Base-by-base conservation (phyloP, 1,139 yeast genomes). In the Geotrichum citri-aurantii region DNA sequence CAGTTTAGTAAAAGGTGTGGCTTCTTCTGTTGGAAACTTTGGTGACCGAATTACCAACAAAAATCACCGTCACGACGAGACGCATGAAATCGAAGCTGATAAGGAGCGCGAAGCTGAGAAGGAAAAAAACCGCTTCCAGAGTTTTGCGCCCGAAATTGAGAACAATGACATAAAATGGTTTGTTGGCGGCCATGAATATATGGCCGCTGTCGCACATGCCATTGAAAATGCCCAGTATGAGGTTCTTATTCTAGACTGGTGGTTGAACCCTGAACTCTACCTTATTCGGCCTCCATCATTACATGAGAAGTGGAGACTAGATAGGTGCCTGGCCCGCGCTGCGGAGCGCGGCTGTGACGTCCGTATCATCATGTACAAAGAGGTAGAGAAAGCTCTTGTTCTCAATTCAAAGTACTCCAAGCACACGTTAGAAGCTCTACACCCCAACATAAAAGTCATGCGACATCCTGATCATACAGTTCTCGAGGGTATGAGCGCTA, bases 101-200 rank as follows among this genome's bases (percentile, higher is more conserved):
- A 50, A 48, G 21, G 54, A 57, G 40, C 60, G 64, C n/a, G 64
- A 62, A 49, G 52, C 46, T 12, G 64, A 62, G 31, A 62, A 62
- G 37, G 55, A 51, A 24, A 31, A 48, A 17, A 50, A 62, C 37
- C 26, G 64, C 12, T 62, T 61, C 52, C 42, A 56, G 53, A 61
- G 64, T 8, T 83, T 82, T 73, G 84, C 86, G 0, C 86, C 86
- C 1, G 74, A 81, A 1, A 70, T 86, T 59, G 72, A 79, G 29
- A 75, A 81, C 60, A 80, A 83, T 64, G 81, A 76, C 71, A 86
- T 85, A 1, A 86, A 83, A 66, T 83, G 87, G 87, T 81, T 82
- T 71, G 86, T 83, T 10, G 86, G 83, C 66, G 86, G 64, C 49
- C 64, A 62, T 42, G 87, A 83, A 65, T 81, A 60, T 37, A 57